Evolutionary conservation across 1,284 basidiomycete genomes (phyloP).

Genomic region (Leccinum angustisporum): DNA sequence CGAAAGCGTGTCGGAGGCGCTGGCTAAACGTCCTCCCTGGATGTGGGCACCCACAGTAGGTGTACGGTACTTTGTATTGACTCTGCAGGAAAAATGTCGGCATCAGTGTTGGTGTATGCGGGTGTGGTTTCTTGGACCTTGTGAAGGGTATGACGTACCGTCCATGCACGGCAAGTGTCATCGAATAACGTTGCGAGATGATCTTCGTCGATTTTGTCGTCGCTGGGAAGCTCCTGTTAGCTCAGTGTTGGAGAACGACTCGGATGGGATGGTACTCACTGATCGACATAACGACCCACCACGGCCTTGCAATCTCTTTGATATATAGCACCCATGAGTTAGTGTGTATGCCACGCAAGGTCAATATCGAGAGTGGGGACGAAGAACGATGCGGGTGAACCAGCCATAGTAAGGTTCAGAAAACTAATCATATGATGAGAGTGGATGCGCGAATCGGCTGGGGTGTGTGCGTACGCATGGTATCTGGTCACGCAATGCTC

Average conservation of each 20-base stretch:
- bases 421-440: conserved; percentile 31
- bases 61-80: conserved; percentile 44
- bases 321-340: conserved; percentile 37
- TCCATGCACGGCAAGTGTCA: conserved; percentile 46
- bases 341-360: conserved; percentile 48
- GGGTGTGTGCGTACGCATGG: too few relatives aligned
- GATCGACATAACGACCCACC: conserved; percentile 41
- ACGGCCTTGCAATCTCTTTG: conserved; percentile 30
- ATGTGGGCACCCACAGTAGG: conserved; percentile 48
- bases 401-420: conserved; percentile 38
- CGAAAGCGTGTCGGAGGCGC: conserved; percentile 23
- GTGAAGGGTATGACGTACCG: conserved; percentile 19
- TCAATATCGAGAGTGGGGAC: conserved; percentile 50
- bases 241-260: not conserved
- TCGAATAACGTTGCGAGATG: conserved; percentile 45
- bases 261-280: conserved; percentile 28
- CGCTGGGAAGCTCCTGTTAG: conserved; percentile 29
- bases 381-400: conserved; percentile 38
- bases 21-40: conserved; percentile 43
- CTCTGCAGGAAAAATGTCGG: conserved; percentile 21
- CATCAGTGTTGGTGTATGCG: not conserved
- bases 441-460: not conserved
- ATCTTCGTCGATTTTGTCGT: conserved; percentile 48
- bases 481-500: too few relatives aligned
- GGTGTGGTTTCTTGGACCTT: not conserved